These are phyloP conservation scores for Alloascoidea africana DNA, from an alignment of 805 yeast genomes.

Conservation along the genomic window DNA sequence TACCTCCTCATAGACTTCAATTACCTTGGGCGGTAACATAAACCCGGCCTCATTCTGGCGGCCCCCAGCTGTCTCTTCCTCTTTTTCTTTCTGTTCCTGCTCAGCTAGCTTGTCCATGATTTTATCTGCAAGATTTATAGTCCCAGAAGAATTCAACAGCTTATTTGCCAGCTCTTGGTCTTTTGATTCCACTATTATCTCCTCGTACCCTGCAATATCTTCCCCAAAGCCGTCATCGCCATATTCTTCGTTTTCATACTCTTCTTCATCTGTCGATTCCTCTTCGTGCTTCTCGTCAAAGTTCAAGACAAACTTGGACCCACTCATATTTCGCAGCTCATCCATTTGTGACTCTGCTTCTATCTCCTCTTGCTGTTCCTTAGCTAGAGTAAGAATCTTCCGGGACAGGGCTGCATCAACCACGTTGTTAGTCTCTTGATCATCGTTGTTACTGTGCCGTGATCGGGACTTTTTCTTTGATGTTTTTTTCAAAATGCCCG, in stretches of 20 bases:
- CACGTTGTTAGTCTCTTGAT: conserved; percentile 40
- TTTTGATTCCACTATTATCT: conserved; percentile 53
- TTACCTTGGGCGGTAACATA: conserved; percentile 87
- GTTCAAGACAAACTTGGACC: conserved; percentile 10
- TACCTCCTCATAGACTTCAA: conserved; percentile 84
- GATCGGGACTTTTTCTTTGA: conserved; percentile 18
- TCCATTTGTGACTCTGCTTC: conserved; percentile 44
- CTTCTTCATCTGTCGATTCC: conserved; percentile 30
- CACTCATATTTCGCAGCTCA: conserved; percentile 8
- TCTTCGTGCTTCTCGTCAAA: conserved; percentile 17
- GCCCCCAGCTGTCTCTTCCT: conserved; percentile 31
- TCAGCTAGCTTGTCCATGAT: conserved; percentile 82
- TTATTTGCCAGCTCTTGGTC: conserved; percentile 78
- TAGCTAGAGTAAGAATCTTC: conserved; percentile 78
- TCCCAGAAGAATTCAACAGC: conserved; percentile 25
- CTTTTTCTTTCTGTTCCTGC: conserved; percentile 30
- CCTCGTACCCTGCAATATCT: conserved; percentile 39
- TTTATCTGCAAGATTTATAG: conserved; percentile 59
- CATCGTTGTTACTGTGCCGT: conserved; percentile 23
- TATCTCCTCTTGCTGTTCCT: conserved; percentile 84
- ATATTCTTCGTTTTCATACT: conserved; percentile 24
- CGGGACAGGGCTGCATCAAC: conserved; percentile 75
- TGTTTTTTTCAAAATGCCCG: conserved; percentile 49
- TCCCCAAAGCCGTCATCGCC: too few relatives aligned
- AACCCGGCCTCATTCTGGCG: conserved; percentile 36